Conservation (phyloP, 805 yeast genomes). For the Komagataella ulmi region DNA sequence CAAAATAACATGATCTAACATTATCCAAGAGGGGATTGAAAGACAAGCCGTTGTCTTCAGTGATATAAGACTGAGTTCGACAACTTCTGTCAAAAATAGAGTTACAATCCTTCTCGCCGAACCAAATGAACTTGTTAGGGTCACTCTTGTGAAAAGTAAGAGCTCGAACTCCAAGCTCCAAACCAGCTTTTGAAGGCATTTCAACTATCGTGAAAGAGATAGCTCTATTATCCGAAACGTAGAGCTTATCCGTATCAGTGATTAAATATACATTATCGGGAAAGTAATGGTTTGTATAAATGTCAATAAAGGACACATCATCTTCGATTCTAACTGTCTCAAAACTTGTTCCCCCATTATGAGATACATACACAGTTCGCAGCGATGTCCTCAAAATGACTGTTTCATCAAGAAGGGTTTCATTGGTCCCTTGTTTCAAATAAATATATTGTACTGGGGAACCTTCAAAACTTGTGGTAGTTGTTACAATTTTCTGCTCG, state of each 20-base stretch:
- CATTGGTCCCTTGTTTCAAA: slow-evolving; percentile 33
- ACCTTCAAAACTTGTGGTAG: slow-evolving; percentile 32
- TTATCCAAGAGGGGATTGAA: slow-evolving; percentile 43
- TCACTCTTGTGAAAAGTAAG: slow-evolving; percentile 52
- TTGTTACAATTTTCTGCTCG: background rate
- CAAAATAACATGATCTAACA: slow-evolving; percentile 53
- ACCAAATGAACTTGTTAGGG: slow-evolving; percentile 50
- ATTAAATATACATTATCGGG: slow-evolving; percentile 43
- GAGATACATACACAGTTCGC: slow-evolving; percentile 47
- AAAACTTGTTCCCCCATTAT: slow-evolving; percentile 51
- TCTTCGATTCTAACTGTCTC: slow-evolving; percentile 11
- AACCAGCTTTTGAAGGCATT: slow-evolving; percentile 37
- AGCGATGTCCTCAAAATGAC: slow-evolving; percentile 44
- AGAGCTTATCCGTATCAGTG: slow-evolving; percentile 35
- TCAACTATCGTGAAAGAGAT: slow-evolving; percentile 29
- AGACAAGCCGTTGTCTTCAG: slow-evolving; percentile 53
- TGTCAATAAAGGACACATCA: slow-evolving; percentile 30
- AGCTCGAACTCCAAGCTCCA: slow-evolving; percentile 18
- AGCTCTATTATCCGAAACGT: slow-evolving; percentile 59
- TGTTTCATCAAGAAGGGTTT: slow-evolving; percentile 41
- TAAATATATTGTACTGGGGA: slow-evolving; percentile 42
- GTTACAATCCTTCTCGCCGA: slow-evolving; percentile 49
- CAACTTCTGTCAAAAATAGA: slow-evolving; percentile 31
- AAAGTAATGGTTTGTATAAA: slow-evolving; percentile 47
- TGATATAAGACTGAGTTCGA: slow-evolving; percentile 40